Evolutionary conservation across 352 stramenopile genomes (phyloP).

Genomic region (Globisporangium mamillatum): DNA sequence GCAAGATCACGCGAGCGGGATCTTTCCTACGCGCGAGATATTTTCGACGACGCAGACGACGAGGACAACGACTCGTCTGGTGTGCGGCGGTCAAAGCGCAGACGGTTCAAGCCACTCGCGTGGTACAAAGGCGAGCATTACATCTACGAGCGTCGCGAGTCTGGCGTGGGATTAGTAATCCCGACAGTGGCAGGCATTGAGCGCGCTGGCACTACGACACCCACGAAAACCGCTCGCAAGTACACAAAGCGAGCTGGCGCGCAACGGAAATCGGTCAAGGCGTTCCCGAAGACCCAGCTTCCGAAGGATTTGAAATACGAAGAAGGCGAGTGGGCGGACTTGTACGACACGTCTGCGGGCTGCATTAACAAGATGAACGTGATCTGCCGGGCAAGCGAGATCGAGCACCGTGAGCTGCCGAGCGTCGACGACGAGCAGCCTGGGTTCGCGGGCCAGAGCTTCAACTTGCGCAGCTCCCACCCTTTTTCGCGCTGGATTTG

Average conservation of each 20-base stretch:
- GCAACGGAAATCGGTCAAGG: conserved; percentile 31
- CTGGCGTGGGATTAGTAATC: conserved; percentile 77
- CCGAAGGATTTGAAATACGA: conserved; percentile 52
- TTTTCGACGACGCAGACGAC: conserved; percentile 41
- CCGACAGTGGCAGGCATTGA: conserved; percentile 76
- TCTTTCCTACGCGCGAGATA: conserved; percentile 42
- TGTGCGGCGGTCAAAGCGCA: conserved; percentile 72
- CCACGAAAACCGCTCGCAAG: conserved; percentile 39
- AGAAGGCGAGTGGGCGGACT: conserved; percentile 65
- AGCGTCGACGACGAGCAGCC: conserved; percentile 40
- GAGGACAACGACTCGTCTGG: conserved; percentile 37
- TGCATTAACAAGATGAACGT: conserved; percentile 79
- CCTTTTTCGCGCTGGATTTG: conserved; percentile 88
- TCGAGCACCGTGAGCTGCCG: conserved; percentile 71
- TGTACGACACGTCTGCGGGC: conserved; percentile 57
- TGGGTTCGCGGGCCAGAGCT: conserved; percentile 84
- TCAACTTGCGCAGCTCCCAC: conserved; percentile 70
- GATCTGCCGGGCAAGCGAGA: conserved; percentile 70
- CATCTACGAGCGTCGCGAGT: conserved; percentile 80
- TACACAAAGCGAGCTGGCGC: conserved; percentile 27
- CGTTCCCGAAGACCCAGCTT: conserved; percentile 41
- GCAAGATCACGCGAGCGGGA: conserved; percentile 25
- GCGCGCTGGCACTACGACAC: conserved; percentile 53
- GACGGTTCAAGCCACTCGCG: conserved; percentile 78
- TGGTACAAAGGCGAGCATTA: conserved; percentile 89